Conservation (phyloP, 768 basidiomycete genomes). For the Suillus spraguei region DNA sequence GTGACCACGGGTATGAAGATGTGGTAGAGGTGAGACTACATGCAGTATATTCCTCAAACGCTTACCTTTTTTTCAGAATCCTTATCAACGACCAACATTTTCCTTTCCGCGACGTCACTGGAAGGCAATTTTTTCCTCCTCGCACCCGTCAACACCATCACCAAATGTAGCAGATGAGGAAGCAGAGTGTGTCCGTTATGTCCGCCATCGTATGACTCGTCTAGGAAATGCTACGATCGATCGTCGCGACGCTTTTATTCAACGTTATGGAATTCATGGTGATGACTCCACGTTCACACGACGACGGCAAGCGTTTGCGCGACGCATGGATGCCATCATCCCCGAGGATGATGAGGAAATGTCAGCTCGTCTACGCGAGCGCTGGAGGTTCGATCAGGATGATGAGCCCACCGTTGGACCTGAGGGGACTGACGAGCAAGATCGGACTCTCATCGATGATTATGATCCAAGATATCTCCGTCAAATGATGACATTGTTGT, state of each 20-base stretch:
- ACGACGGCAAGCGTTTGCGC: constrained; percentile 19
- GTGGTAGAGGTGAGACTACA: constrained; percentile 65
- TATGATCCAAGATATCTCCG: constrained; percentile 61
- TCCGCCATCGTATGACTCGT: constrained; percentile 81
- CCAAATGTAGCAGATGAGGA: constrained; percentile 19
- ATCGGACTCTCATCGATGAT: constrained; percentile 72
- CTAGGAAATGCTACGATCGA: constrained; percentile 81
- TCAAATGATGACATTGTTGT: constrained; percentile 56
- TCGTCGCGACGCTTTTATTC: constrained; percentile 49
- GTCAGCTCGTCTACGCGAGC: constrained; percentile 49
- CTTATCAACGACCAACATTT: constrained; percentile 66
- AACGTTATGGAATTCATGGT: constrained; percentile 25
- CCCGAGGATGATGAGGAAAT: constrained; percentile 42
- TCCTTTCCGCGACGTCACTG: constrained; percentile 67
- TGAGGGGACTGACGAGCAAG: constrained; percentile 67
- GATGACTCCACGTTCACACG: constrained; percentile 9
- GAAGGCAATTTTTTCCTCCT: constrained; percentile 55
- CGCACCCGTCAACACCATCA: constrained; percentile 32
- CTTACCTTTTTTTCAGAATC: constrained; percentile 45
- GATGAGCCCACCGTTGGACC: constrained; percentile 58
- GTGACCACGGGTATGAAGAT: constrained; percentile 87
- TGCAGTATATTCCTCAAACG: not conserved
- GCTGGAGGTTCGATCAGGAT: constrained; percentile 72
- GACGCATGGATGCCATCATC: constrained; percentile 29
- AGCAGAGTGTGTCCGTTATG: constrained; percentile 26